Conservation (phyloP, 495 filamentous ascomycete species). For the Astrothelium macrocarpum region DNA sequence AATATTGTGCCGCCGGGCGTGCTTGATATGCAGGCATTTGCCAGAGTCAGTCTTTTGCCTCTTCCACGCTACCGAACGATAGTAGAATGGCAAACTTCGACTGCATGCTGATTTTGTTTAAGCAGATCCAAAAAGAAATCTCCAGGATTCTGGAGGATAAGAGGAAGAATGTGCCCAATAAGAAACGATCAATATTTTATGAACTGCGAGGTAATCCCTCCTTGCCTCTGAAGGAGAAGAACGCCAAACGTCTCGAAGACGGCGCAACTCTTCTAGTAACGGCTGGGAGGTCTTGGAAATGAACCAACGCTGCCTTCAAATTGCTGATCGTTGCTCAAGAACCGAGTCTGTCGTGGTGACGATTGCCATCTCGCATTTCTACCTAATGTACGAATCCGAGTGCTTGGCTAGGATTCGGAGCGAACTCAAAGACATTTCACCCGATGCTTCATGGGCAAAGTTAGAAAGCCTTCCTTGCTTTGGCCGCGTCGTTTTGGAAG, state of each 20-base stretch:
- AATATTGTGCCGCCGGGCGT: slow-evolving; percentile 2
- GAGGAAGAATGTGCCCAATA: background rate
- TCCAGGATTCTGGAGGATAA: background rate
- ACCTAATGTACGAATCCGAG: slow-evolving; percentile 14
- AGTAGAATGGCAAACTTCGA: background rate
- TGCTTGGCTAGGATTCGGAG: slow-evolving; percentile 11
- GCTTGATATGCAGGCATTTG: slow-evolving; percentile 1
- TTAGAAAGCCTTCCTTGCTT: slow-evolving; percentile 45
- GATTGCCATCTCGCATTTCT: slow-evolving; percentile 13
- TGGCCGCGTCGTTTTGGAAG: slow-evolving; percentile 38
- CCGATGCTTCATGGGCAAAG: slow-evolving; percentile 28
- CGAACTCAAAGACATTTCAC: slow-evolving; percentile 9
- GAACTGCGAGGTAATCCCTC: slow-evolving; percentile 8
- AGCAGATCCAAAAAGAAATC: slow-evolving; percentile 1
- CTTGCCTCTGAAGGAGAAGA: slow-evolving; percentile 19
- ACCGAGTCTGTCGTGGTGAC: slow-evolving; percentile 17
- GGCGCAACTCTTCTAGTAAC: slow-evolving; percentile 18
- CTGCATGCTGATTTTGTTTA: background rate
- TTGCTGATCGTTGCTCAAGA: background rate
- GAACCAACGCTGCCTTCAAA: too few species aligned
- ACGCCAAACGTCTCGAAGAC: slow-evolving; percentile 13
- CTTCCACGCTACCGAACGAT: background rate
- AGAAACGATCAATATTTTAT: slow-evolving; percentile 9
- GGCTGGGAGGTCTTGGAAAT: slow-evolving; percentile 16
- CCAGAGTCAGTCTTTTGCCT: background rate